Evolutionary conservation across 768 basidiomycete species (phyloP).

Genomic region (Auricularia sp.): DNA sequence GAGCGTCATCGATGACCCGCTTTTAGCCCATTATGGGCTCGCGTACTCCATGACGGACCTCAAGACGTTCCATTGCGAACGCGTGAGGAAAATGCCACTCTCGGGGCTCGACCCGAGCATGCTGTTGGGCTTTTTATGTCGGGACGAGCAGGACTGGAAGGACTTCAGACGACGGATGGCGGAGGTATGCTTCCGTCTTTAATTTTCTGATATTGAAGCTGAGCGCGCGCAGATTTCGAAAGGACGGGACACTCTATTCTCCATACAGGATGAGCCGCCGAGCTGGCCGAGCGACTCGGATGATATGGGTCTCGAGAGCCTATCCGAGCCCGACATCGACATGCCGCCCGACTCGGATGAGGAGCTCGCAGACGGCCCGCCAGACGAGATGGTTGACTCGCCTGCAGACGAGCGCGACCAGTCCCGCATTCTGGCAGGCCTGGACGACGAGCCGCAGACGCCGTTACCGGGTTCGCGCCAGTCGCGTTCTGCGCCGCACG

Average conservation of each 20-base stretch:
- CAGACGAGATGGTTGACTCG: constrained; percentile 45
- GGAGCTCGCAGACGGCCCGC: constrained; percentile 7
- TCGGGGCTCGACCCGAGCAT: constrained; percentile 91
- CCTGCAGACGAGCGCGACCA: constrained; percentile 51
- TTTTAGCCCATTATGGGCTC: constrained; percentile 54
- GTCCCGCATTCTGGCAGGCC: constrained; percentile 43
- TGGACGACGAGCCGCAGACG: constrained; percentile 2
- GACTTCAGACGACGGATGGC: constrained; percentile 66
- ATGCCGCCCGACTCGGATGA: constrained; percentile 36
- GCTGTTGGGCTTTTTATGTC: constrained; percentile 86
- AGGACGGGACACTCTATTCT: constrained; percentile 59
- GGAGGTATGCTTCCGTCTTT: constrained; percentile 39
- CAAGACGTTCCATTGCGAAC: constrained; percentile 93
- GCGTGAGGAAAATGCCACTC: constrained; percentile 89
- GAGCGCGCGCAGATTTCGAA: constrained; percentile 29
- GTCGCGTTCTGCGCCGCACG: constrained; percentile 16
- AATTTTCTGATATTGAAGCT: constrained; percentile 3
- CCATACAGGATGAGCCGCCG: constrained; percentile 81
- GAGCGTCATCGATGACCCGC: constrained; percentile 29
- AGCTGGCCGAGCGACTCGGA: constrained; percentile 71
- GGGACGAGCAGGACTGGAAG: constrained; percentile 74
- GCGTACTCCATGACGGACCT: constrained; percentile 70
- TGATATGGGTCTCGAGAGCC: constrained; percentile 71
- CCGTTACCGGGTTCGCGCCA: constrained; percentile 12
- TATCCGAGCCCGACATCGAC: constrained; percentile 66